Percentiles rank a stretch among this genome's conserved stretches.
These are phyloP conservation scores for Suillus cothurnatus DNA, from an alignment of 768 basidiomycete genomes.

Conservation along the genomic window DNA sequence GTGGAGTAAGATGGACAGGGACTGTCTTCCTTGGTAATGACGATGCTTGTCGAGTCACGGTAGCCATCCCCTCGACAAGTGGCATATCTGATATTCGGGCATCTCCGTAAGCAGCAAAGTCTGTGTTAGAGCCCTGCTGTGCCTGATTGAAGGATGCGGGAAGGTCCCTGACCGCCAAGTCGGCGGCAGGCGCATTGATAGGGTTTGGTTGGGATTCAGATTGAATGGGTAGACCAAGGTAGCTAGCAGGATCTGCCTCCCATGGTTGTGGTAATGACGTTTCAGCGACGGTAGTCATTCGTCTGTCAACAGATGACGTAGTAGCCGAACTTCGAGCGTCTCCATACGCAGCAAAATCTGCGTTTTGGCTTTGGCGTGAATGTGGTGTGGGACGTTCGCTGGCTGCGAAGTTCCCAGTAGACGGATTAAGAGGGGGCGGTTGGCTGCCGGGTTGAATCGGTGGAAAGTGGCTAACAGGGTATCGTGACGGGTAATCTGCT, in stretches of 20 bases:
- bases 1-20: constrained; percentile 16
- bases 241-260: not conserved
- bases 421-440: not conserved
- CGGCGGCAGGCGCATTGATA: not conserved
- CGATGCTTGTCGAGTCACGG: constrained; percentile 24
- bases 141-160: not conserved
- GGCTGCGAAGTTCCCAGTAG: no score
- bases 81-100: constrained; percentile 22
- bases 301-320: constrained; percentile 42
- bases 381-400: not conserved
- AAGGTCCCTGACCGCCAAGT: not conserved
- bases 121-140: constrained; percentile 20
- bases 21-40: constrained; percentile 33
- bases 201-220: not conserved
- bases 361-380: constrained; percentile 20
- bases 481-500: no score
- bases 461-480: no score
- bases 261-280: not conserved
- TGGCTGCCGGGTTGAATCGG: constrained; percentile 13
- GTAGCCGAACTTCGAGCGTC: constrained; percentile 21
- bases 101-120: constrained; percentile 21
- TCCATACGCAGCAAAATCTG: constrained; percentile 16
- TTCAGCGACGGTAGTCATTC: constrained; percentile 41
- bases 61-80: constrained; percentile 21
- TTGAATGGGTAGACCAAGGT: constrained; percentile 3